Evolutionary conservation across 441 rosid species (phyloP), one percentile per base, ranked within the genome.

Genomic region (Breynia disticha): DNA sequence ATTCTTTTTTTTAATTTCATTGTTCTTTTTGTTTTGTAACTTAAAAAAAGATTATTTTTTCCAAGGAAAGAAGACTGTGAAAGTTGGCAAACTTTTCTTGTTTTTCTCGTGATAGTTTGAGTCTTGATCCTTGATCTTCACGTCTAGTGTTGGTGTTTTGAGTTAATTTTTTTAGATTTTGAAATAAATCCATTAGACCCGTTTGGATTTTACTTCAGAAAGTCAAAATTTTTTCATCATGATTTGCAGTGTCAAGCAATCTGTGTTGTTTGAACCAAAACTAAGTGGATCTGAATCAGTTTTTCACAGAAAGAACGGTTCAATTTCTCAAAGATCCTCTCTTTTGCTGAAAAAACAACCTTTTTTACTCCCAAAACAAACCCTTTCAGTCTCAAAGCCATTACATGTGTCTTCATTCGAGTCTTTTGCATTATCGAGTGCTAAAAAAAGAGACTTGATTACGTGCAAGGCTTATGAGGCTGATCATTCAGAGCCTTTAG

Each of bases 381-480:
- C 57, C 22, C 66, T 80, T 21, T 71, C 79, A 4, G 20, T 84
- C 5, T 73, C 82, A 1, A 84, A 74, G 47, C 50, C 53, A 4
- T 52, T 90, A 28, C 84, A 77, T 56, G 62, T 90, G 49, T 68
- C 77, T 0, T 66, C 81, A 17, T 55, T 70, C 37, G 60, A 64
- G 43, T 28, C 67, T 37, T 58, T 72, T 46, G 64, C 54, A 54
- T 42, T 74, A 21, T 12, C 62, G 39, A 67, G 51, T 12, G 53
- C 64, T 12, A 56, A 21, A 50, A 64, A 24, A n/a, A 69, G 57
- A 49, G 53, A 74, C 19, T 57, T 63, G 75, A 54, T 67, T 58
- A 77, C 71, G 53, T 87, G 98, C 59, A 63, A 75, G 49, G 96
- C 96, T 1, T 87, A 81, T 21, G 96, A 82, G 62, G 96, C 94